Evolutionary conservation across 805 yeast species (phyloP), one percentile per base, ranked within the genome.

Genomic region (Sugiyamaella chiloensis): DNA sequence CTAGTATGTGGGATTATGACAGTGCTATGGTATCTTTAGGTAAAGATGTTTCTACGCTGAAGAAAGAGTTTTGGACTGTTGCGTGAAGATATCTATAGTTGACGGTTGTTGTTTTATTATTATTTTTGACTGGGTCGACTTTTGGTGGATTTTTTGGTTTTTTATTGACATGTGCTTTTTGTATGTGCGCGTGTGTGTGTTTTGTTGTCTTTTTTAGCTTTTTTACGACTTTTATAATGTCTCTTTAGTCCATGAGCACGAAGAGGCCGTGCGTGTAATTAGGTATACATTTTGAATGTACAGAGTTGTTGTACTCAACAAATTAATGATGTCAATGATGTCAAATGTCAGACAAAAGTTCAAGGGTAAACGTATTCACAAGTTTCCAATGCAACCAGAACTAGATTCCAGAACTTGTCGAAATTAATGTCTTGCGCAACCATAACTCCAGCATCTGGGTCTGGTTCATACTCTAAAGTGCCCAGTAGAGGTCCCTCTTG

Each of bases 401-500:
- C 60, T 20, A 70, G 61, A 3, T 67, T 52, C 84, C 84, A 79
- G 55, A 77, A 78, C 42, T 58, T 60, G 2, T 58, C 53, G 23
- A 74, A 64, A 48, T 76, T 64, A 47, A 76, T 53, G 31, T 63
- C 65, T 29, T 64, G 60, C 8, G 74, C 67, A 2, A 78, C 74
- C 31, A 60, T 65, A 3, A 65, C 60, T 2, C 79, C 81, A 2
- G 46, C 45, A 5, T 52, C 54, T 9, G 44, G 19, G 11, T 48
- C 48, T 6, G 52, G 46, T 1, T 21, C 52, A 16, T 36, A 39
- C 19, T 4, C 47, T 46, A 14, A 52, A 43, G 26, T 46, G 24
- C 71, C 73, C 20, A 58, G 59, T 8, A 52, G 51, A 17, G 64
- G 69, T 2, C 64, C 68, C 9, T 24, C 17, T 46, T 57, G 62